phyloP scores from a whole-genome alignment of 2,329 filamentous ascomycete genomes.

The Ophiostoma angusticollis region DNA sequence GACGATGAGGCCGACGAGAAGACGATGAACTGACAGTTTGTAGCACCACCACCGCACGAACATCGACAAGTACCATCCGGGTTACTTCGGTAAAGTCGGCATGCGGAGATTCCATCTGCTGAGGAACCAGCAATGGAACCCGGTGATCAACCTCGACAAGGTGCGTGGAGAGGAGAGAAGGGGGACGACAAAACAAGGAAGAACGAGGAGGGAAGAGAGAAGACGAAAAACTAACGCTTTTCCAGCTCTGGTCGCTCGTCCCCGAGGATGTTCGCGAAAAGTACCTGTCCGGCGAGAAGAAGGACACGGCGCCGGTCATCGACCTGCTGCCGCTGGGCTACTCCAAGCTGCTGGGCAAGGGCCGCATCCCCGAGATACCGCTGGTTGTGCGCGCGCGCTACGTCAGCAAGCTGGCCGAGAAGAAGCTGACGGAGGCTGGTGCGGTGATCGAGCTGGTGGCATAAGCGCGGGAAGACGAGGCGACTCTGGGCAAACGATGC shows the following conservation, averaged over 20 bases:
- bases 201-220: not conserved
- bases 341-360: slow-evolving; percentile 98
- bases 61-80: slow-evolving; percentile 76
- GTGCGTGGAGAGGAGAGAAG: slow-evolving; percentile 28
- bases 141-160: slow-evolving; percentile 98
- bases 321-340: slow-evolving; percentile 96
- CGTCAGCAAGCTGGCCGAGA: slow-evolving; percentile 91
- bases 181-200: not conserved
- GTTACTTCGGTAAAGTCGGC: slow-evolving; percentile 98
- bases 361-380: slow-evolving; percentile 83
- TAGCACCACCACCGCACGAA: slow-evolving; percentile 91
- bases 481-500: too few relatives aligned
- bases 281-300: slow-evolving; percentile 68
- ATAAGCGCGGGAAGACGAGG: slow-evolving; percentile 34
- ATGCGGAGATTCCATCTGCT: slow-evolving; percentile 97
- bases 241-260: slow-evolving; percentile 85
- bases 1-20: not conserved
- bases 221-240: not conserved
- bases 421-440: slow-evolving; percentile 97
- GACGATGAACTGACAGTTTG: not conserved
- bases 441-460: slow-evolving; percentile 92
- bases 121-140: slow-evolving; percentile 95
- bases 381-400: slow-evolving; percentile 90
- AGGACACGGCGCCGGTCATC: slow-evolving; percentile 91
- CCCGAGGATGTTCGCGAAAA: slow-evolving; percentile 85